These are phyloP conservation scores for Gaillardinia entomophila DNA, from an alignment of 805 yeast genomes.

Conservation along the genomic window DNA sequence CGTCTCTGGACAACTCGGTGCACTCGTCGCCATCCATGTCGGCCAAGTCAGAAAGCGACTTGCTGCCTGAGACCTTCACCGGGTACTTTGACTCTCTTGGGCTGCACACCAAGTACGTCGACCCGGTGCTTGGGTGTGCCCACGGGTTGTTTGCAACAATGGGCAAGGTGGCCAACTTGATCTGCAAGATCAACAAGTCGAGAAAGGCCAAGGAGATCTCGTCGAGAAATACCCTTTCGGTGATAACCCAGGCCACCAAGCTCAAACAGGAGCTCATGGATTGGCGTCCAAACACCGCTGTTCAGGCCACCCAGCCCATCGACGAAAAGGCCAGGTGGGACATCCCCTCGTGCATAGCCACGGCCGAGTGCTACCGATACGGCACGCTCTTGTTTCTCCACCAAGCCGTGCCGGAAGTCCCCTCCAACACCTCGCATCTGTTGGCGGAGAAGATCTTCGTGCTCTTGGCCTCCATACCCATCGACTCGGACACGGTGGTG, in stretches of 20 bases:
- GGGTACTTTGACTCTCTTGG: conserved; percentile 36
- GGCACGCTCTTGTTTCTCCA: conserved; percentile 56
- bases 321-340: conserved; percentile 37
- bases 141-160: conserved; percentile 59
- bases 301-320: conserved; percentile 15
- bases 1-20: conserved; percentile 2
- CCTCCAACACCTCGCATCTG: conserved; percentile 47
- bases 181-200: conserved; percentile 41
- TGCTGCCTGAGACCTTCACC: conserved; percentile 16
- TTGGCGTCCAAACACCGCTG: conserved; percentile 50
- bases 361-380: conserved; percentile 65
- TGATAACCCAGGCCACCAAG: conserved; percentile 50
- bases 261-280: conserved; percentile 45
- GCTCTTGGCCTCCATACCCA: conserved; percentile 58
- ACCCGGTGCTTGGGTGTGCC: conserved; percentile 64
- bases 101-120: conserved; percentile 39
- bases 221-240: conserved; percentile 35
- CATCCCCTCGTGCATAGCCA: conserved; percentile 53
- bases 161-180: conserved; percentile 56
- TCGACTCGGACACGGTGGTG: conserved; percentile 48
- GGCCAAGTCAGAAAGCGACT: conserved; percentile 1
- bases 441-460: conserved; percentile 57
- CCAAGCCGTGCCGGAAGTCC: conserved; percentile 68
- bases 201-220: conserved; percentile 12
- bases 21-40: conserved; percentile 2